phyloP scores from a whole-genome alignment of 352 stramenopile species.

The Phytophthora cactorum region DNA sequence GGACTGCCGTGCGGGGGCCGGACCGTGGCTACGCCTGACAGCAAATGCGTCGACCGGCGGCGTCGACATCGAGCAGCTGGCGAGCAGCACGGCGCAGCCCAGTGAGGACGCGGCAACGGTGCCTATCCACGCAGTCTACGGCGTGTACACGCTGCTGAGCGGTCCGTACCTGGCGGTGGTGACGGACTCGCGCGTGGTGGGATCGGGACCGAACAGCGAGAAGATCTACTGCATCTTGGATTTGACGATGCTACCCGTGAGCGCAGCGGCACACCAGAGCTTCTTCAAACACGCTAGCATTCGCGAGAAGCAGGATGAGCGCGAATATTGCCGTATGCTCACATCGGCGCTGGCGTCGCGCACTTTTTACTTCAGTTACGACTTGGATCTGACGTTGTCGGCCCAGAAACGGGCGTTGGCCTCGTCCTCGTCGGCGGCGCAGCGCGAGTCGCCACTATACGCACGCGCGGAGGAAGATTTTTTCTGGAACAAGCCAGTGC shows the following conservation, averaged over 20 bases:
- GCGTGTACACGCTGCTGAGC: slow-evolving; percentile 71
- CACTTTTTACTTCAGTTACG: slow-evolving; percentile 78
- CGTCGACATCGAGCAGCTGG: slow-evolving; percentile 36
- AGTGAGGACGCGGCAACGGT: slow-evolving; percentile 58
- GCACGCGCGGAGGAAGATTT: slow-evolving; percentile 89
- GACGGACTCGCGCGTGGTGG: slow-evolving; percentile 69
- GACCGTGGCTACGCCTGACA: slow-evolving; percentile 63
- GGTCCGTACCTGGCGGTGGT: slow-evolving; percentile 77
- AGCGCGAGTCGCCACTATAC: slow-evolving; percentile 36
- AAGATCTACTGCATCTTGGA: slow-evolving; percentile 67
- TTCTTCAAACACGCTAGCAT: slow-evolving; percentile 54
- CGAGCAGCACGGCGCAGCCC: slow-evolving; percentile 21
- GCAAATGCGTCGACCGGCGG: slow-evolving; percentile 27
- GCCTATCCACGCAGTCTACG: slow-evolving; percentile 77
- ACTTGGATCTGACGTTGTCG: slow-evolving; percentile 81
- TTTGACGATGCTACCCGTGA: slow-evolving; percentile 64
- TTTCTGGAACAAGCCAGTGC: slow-evolving; percentile 92
- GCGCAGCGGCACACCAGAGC: slow-evolving; percentile 57
- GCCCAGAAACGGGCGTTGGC: slow-evolving; percentile 61
- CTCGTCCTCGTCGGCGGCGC: slow-evolving; percentile 25
- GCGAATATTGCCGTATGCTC: slow-evolving; percentile 67
- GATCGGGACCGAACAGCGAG: slow-evolving; percentile 58
- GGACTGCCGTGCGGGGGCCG: slow-evolving; percentile 76
- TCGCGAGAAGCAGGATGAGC: slow-evolving; percentile 64
- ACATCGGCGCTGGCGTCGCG: slow-evolving; percentile 51